These are phyloP conservation scores for Penicillium freii DNA, from an alignment of 2,329 filamentous ascomycete genomes.

Conservation along the genomic window DNA sequence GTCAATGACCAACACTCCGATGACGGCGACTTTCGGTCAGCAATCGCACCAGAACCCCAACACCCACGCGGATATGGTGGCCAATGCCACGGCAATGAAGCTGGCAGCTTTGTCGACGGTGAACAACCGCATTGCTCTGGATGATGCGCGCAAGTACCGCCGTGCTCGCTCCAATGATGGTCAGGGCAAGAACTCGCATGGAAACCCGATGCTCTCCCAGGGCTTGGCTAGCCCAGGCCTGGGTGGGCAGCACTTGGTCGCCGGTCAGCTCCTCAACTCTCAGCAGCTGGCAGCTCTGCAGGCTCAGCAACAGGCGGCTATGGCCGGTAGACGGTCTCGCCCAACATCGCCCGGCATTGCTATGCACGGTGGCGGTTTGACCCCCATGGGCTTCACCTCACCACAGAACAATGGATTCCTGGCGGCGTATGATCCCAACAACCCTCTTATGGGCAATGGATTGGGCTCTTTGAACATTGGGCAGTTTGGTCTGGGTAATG, in stretches of 20 bases:
- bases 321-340: constrained; percentile 72
- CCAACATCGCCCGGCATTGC: constrained; percentile 86
- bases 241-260: constrained; percentile 73
- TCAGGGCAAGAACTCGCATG: constrained; percentile 42
- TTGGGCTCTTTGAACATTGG: constrained; percentile 69
- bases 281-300: constrained; percentile 84
- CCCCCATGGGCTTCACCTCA: constrained; percentile 71
- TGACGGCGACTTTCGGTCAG: constrained; percentile 79
- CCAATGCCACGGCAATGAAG: constrained; percentile 98
- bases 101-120: constrained; percentile 94
- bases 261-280: constrained; percentile 79
- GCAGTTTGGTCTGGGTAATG: constrained; percentile 67
- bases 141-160: constrained; percentile 95
- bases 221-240: constrained; percentile 63
- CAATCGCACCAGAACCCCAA: constrained; percentile 43
- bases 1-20: constrained; percentile 96
- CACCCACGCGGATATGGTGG: constrained; percentile 93
- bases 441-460: constrained; percentile 68
- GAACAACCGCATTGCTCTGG: constrained; percentile 94
- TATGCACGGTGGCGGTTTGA: constrained; percentile 65
- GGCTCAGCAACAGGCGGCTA: constrained; percentile 58
- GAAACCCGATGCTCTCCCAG: constrained; percentile 63
- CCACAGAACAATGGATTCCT: constrained; percentile 95
- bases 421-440: constrained; percentile 74
- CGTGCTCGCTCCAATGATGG: constrained; percentile 86